Base-by-base conservation (phyloP, 2,329 filamentous ascomycete genomes). In the Penicillium vulpinum region DNA sequence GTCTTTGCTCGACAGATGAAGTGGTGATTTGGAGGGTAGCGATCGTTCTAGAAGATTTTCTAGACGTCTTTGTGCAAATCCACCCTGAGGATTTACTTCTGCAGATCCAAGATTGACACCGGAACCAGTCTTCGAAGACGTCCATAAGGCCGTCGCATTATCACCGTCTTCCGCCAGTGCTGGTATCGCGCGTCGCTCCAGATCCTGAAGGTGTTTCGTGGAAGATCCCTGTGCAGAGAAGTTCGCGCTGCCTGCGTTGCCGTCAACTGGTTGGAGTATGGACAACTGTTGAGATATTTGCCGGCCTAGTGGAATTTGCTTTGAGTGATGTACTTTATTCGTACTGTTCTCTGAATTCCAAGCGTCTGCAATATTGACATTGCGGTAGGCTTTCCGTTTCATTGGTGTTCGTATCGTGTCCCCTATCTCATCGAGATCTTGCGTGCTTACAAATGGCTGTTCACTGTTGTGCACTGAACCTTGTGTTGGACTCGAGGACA, bases 351-450 rank as follows among this genome's bases (percentile, higher is more conserved):
- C 15, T 21, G 28, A 35, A 40, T 41, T 44, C 38, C 21, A 13
- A 28, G 15, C 45, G 33, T 33, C 39, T 36, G 47, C 56, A 49
- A 18, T 11, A 21, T 56, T 44, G 9, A 52, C 49, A 28, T 57
- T 48, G 33, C 55, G 43, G 38, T 58, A 44, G 16, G 46, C 31
- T 33, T 62, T 64, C 31, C 59, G 62, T 56, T 73, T 76, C 13
- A 78, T 84, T 50, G 76, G 69, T 64, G 80, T 74, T 45, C 72
- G 62, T 18, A 75, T 68, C 40, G 52, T 59, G 31, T 70, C 70
- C 8, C 78, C 80, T 50, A 78, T 72, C 40, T 80, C 77, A 64
- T 85, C 82, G 11, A 88, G 75, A 65, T 89, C 86, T 49, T 88
- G 77, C 52, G 84, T 88, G 50, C 86, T 85, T 39, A 82, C 76